Evolutionary conservation across 805 yeast genomes (phyloP), one percentile per base, ranked within the genome.

Genomic region (Saturnispora bothae): DNA sequence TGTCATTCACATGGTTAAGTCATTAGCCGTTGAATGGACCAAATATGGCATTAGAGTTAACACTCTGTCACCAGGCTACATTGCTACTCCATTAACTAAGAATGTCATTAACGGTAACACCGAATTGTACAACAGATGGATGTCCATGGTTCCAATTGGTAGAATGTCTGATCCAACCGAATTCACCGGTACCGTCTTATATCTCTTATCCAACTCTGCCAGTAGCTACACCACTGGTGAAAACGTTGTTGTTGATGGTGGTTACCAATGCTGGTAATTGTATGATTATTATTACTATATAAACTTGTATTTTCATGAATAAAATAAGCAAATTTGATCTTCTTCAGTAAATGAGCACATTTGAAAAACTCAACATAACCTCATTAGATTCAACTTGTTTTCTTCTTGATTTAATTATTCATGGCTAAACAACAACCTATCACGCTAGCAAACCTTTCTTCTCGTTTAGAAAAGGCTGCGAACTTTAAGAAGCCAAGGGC

Each of bases 161-260:
- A 73, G 94, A 65, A 76, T 83, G 82, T 88, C 94, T 29, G 84
- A 78, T 51, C 89, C 92, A 44, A 69, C 76, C 54, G 94, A 83
- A 61, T 80, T 82, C 54, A 80, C 79, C 28, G 94, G 94, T 28
- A 69, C 83, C 26, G 67, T 80, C 41, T 63, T 83, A 45, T 83
- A 79, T 66, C 68, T 83, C 64, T 77, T 88, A 19, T 70, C 82
- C 28, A 72, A 73, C 41, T 49, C 73, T 34, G 92, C 89, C 7
- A 71, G 83, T 27, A 68, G 80, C 15, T 83, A 83, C 67, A 81
- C 89, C 42, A 83, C 94, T 13, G 94, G 94, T 52, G 78, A 81
- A 56, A 82, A 83, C 60, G 60, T 83, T 60, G 75, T 79, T 22
- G 89, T 81, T 41, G 94, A 83, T 54, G 94, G 94, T 53, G 94